Conservation (phyloP, 305 asterid genomes). For the Solanum hybrid region DNA sequence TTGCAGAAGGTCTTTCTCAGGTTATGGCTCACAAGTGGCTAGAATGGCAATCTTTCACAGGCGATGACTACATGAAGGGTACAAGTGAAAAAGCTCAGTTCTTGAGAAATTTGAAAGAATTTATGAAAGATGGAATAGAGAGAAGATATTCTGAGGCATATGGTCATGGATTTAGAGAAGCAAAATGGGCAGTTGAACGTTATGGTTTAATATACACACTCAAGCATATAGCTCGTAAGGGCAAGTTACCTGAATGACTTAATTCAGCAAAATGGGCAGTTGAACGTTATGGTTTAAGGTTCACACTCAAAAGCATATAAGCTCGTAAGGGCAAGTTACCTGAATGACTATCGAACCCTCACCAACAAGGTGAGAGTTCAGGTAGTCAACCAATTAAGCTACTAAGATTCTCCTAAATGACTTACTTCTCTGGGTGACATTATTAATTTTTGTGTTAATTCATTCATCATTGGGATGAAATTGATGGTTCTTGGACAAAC, state of each 20-base stretch:
- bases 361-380: background rate
- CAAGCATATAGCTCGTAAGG: background rate
- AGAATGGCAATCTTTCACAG: conserved; percentile 21
- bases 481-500: background rate
- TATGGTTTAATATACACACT: background rate
- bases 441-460: background rate
- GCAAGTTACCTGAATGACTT: background rate
- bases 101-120: background rate
- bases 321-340: background rate
- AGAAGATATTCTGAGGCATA: background rate
- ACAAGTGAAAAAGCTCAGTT: background rate
- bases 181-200: conserved; percentile 2
- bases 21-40: conserved; percentile 52
- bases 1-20: conserved; percentile 55
- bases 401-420: background rate
- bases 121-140: background rate
- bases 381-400: background rate
- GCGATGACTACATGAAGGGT: background rate
- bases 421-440: background rate
- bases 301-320: background rate
- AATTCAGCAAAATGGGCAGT: background rate
- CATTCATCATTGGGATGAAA: background rate
- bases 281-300: background rate
- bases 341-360: background rate
- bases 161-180: conserved; percentile 8